These are phyloP conservation scores for Trichoderma semiorbis DNA, from an alignment of 2,329 filamentous ascomycete genomes.

Conservation along the genomic window DNA sequence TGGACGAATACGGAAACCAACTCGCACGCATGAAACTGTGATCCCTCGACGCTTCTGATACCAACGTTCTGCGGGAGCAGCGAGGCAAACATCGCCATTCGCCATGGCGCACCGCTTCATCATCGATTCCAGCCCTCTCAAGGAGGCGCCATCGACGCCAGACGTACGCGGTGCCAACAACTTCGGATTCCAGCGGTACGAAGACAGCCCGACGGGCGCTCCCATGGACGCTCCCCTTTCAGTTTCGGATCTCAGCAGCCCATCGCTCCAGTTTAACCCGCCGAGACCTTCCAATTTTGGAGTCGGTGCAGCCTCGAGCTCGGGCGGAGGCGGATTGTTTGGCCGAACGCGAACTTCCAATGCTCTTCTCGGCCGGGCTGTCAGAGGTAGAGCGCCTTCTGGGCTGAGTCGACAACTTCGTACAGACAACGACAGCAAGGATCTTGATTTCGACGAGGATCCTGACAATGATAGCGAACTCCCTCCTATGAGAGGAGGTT, in stretches of 20 bases:
- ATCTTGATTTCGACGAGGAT: conserved; percentile 29
- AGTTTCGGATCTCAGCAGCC: conserved; percentile 53
- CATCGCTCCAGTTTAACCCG: conserved; percentile 44
- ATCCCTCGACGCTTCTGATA: not conserved
- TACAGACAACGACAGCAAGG: conserved; percentile 29
- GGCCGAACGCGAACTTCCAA: conserved; percentile 35
- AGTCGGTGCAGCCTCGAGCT: conserved; percentile 24
- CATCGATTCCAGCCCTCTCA: conserved; percentile 43
- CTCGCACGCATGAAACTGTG: conserved; percentile 5
- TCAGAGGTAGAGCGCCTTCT: conserved; percentile 48
- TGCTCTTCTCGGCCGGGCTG: conserved; percentile 47
- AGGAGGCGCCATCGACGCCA: conserved; percentile 49
- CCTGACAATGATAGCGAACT: conserved; percentile 36
- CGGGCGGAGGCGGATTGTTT: conserved; percentile 38
- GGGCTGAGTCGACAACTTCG: conserved; percentile 45
- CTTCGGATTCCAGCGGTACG: conserved; percentile 38
- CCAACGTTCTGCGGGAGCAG: not conserved
- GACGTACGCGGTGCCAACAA: conserved; percentile 37
- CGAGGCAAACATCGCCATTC: conserved; percentile 13
- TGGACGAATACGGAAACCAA: not conserved
- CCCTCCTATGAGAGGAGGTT: conserved; percentile 30
- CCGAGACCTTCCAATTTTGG: conserved; percentile 41
- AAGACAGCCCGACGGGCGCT: conserved; percentile 49
- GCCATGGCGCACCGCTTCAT: conserved; percentile 42
- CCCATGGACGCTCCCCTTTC: conserved; percentile 51